Base-by-base conservation (phyloP, 192 early-diverging fungal genomes). In the Coemansia sp. region DNA sequence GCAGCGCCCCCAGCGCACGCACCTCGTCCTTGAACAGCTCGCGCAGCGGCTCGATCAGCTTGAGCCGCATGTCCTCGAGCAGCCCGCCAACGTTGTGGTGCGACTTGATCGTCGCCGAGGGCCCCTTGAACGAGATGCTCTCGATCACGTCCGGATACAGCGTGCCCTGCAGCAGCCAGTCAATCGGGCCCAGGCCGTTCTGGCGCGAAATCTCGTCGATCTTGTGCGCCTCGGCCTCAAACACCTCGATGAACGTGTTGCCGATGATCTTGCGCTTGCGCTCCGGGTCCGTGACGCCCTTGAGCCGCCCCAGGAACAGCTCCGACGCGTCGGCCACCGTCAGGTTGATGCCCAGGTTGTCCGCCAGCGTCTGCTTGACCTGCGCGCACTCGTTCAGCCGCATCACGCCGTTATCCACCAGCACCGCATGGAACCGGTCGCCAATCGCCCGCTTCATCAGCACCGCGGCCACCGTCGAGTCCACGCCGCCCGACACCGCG, bases 1-100 rank as follows among this genome's bases (percentile, higher is more conserved):
- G 83, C 35, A 97, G 70, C 44, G 82, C 74, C 57, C 94, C 96
- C n/a, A 98, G 82, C n/a, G 85, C 88, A 54, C 96, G 91, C 47
- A 98, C 96, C 81, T 98, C 96, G 75, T 98, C 89, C 84, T 98
- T 98, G 84, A 98, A 98, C 35, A 98, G 84, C 79, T 98, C 94
- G 50, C 96, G 88, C 35, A 98, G 84, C 46, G 96, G 96, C 77
- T 98, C 96, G 59, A 97, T 97, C 26, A 98, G 81, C 83, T 97
- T 97, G 49, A 97, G 73, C 48, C 94, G 94, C 94, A 98, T 96
- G 79, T 97, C 83, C 60, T 94, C 90, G 49, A 92, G 81, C 21
- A 97, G 82, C 45, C 96, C 96, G 56, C 96, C 96, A 39, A 98
- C 96, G 64, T 98, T 98, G 82, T 98, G 96, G 75, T 98, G 96